Percentiles rank a stretch among this genome's conserved stretches.
Evolutionary conservation across 805 yeast species (phyloP).

Genomic region (Candida nemodendra): DNA sequence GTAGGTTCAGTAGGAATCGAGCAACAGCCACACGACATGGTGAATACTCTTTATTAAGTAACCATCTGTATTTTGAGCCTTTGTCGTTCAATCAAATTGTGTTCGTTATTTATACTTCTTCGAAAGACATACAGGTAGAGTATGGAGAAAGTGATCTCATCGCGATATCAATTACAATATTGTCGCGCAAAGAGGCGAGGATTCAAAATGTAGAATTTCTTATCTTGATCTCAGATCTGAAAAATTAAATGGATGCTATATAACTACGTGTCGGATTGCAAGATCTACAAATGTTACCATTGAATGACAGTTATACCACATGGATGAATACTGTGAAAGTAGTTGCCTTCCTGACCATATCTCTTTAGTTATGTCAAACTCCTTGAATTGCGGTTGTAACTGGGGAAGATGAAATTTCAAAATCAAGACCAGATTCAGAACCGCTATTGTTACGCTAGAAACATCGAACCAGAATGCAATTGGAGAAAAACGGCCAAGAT

Average conservation of each 20-base stretch:
- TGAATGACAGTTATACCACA: background rate
- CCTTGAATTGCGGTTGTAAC: background rate
- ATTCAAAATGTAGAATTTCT: no score
- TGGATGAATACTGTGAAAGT: conserved; percentile 4
- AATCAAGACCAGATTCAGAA: conserved; percentile 6
- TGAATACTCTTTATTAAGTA: no score
- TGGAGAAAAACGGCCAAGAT: conserved; percentile 1
- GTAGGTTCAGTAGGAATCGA: conserved; percentile 12
- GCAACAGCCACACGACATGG: conserved; percentile 23
- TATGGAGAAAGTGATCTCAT: no score
- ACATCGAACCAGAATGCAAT: conserved; percentile 8
- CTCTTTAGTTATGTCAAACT: conserved; percentile 1
- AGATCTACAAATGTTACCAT: conserved; percentile 1
- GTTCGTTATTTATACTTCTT: no score
- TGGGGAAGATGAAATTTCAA: background rate
- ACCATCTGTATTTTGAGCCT: no score
- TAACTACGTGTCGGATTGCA: no score
- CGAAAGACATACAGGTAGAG: no score
- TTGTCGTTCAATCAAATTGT: no score
- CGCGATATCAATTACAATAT: no score
- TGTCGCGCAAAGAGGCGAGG: no score
- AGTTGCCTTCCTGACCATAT: conserved; percentile 6
- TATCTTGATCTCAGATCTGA: no score
- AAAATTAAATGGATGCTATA: no score
- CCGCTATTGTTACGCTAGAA: conserved; percentile 6